Base-by-base conservation (phyloP, 768 basidiomycete genomes). In the Boletus eberwhitei region DNA sequence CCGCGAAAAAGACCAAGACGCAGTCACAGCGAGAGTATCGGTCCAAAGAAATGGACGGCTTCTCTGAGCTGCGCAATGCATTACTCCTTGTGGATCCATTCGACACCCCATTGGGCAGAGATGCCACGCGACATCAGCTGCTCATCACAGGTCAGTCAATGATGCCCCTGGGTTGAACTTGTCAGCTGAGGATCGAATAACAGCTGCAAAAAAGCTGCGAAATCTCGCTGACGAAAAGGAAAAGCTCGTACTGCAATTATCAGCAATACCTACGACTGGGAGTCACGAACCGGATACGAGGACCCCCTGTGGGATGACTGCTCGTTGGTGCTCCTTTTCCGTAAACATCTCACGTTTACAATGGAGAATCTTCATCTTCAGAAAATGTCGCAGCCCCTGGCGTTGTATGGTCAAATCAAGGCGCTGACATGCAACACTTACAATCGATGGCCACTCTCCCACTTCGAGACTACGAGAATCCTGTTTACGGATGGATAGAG, bases 151-250 rank as follows among this genome's bases (percentile, higher is more conserved):
- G 67, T 67, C 26, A 47, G 64, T 32, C 11, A 29, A 41, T 21
- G 13, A 44, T 13, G 6, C 16, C 24, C 7, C 5, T 11, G 6
- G 2, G 12, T 53, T 0, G 34, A 36, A 6, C 47, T 1, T 24
- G 13, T 35, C 17, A 19, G 13, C 53, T 64, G 37, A 65, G 8
- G 26, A 35, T 52, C n/a, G 5, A 11, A 19, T n/a, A 22, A 58
- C 38, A 48, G 75, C 82, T 43, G 79, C 80, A 2, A 81, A 77
- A 75, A 79, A 83, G 67, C 76, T 80, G 77, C 55, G 63, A 46
- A 50, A 58, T 32, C 66, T 66, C 7, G 63, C 63, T 2, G 57
- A 65, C 16, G 63, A 66, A 35, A 66, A 66, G 41, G 52, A 68
- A 60, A 50, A 52, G 6, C 64, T 65, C 17, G 34, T 48, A 12